Conservation (phyloP, 176 grass and related monocot genomes). For the Oryza meridionalis region DNA sequence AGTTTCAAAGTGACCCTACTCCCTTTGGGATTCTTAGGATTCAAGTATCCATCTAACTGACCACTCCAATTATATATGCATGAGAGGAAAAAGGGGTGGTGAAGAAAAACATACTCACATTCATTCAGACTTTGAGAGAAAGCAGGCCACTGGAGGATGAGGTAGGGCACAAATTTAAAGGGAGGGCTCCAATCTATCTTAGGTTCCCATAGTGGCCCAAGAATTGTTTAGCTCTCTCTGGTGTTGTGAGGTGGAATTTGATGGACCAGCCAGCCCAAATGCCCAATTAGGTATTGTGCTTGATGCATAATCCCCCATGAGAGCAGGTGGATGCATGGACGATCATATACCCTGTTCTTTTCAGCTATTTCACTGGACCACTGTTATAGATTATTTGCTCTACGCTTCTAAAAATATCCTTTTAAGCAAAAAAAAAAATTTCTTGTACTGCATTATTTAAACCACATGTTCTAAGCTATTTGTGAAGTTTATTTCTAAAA, state of each 20-base stretch:
- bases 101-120: conserved; percentile 12
- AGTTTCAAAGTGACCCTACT: conserved; percentile 36
- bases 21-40: conserved; percentile 66
- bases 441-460: no score
- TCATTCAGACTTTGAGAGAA: conserved; percentile 20
- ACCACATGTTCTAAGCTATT: no score
- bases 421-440: no score
- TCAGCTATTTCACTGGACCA: no score
- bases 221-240: conserved; percentile 65
- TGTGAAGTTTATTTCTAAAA: no score
- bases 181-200: conserved; percentile 50
- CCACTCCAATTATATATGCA: conserved; percentile 55
- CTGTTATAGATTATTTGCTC: no score
- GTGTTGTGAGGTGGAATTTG: conserved; percentile 76
- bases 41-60: conserved; percentile 45
- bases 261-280: conserved; percentile 77
- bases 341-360: conserved; percentile 33
- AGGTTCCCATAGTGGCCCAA: conserved; percentile 79
- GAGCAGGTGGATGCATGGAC: conserved; percentile 39
- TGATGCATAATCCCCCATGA: not conserved
- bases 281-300: conserved; percentile 4
- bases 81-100: conserved; percentile 26
- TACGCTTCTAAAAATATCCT: no score
- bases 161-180: conserved; percentile 51
- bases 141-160: conserved; percentile 47